Evolutionary conservation across 352 stramenopile species (phyloP).

Genomic region (Aphanomyces cochlioides): DNA sequence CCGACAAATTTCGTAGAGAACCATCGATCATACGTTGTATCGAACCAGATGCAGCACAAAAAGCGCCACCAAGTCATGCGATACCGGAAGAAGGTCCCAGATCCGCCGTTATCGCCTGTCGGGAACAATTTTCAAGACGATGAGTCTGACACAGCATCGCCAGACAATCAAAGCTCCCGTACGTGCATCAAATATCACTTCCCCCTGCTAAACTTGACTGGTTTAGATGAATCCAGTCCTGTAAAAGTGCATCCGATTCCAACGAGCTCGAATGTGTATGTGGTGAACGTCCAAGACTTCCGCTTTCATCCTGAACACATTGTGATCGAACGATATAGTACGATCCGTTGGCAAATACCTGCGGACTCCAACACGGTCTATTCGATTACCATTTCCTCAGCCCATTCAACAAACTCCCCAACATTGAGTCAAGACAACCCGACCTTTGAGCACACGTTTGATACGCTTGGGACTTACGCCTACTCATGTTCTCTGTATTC

Average conservation of each 20-base stretch:
- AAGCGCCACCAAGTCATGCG: conserved; percentile 1
- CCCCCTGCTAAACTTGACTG: neutral
- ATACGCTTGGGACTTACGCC: neutral
- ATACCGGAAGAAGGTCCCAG: conserved; percentile 27
- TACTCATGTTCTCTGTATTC: conserved; percentile 26
- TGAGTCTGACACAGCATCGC: neutral
- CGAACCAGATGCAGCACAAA: conserved; percentile 19
- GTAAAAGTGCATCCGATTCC: conserved; percentile 15
- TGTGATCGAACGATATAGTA: conserved; percentile 18
- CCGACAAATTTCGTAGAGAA: neutral
- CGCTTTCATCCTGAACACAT: conserved; percentile 22
- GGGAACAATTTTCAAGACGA: neutral
- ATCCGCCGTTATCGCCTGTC: neutral
- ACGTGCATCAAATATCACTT: neutral
- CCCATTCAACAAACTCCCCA: neutral
- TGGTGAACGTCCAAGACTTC: conserved; percentile 24
- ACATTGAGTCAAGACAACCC: conserved; percentile 3
- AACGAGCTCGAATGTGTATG: conserved; percentile 7
- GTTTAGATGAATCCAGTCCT: conserved; percentile 21
- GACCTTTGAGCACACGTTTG: conserved; percentile 27
- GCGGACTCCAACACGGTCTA: conserved; percentile 18
- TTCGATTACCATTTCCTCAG: conserved; percentile 6
- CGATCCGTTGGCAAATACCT: conserved; percentile 17
- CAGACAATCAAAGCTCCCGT: conserved; percentile 5
- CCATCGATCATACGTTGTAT: neutral